phyloP scores from a whole-genome alignment of 2,329 filamentous ascomycete genomes.

The Pyricularia pennisetigena region DNA sequence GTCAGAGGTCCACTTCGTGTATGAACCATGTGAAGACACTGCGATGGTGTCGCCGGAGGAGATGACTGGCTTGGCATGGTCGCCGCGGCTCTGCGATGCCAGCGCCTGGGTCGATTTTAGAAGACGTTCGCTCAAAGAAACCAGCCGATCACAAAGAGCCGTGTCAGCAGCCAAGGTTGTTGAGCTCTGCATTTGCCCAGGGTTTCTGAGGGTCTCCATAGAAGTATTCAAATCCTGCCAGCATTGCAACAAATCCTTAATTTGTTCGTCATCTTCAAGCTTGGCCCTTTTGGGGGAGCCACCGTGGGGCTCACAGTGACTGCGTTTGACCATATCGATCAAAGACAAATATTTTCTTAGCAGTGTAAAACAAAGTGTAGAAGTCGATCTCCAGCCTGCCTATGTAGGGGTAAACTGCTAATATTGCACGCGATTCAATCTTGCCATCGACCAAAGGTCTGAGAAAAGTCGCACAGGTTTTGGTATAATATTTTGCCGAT shows the following conservation, averaged over 20 bases:
- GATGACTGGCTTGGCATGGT: not conserved
- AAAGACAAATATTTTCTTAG: not conserved
- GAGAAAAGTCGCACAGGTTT: not conserved
- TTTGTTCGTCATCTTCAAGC: not conserved
- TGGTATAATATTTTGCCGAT: not conserved
- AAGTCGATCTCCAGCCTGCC: not conserved
- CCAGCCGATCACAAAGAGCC: slow-evolving; percentile 13
- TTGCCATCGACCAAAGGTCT: not conserved
- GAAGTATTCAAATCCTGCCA: slow-evolving; percentile 28
- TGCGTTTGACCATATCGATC: not conserved
- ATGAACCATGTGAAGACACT: slow-evolving; percentile 12
- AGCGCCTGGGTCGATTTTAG: slow-evolving; percentile 15
- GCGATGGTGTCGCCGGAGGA: not conserved
- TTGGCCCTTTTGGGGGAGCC: not conserved
- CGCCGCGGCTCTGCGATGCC: not conserved
- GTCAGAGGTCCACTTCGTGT: slow-evolving; percentile 39
- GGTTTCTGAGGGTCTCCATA: slow-evolving; percentile 23
- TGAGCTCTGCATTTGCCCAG: not conserved
- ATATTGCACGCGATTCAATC: not conserved
- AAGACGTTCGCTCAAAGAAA: slow-evolving; percentile 14
- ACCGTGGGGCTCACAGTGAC: not conserved
- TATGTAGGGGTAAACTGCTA: not conserved
- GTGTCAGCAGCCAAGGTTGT: not conserved
- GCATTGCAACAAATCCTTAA: not conserved
- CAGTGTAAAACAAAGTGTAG: not conserved